Evolutionary conservation across 176 grass and related monocot genomes (phyloP).

Genomic region (Ensete glaucum): DNA sequence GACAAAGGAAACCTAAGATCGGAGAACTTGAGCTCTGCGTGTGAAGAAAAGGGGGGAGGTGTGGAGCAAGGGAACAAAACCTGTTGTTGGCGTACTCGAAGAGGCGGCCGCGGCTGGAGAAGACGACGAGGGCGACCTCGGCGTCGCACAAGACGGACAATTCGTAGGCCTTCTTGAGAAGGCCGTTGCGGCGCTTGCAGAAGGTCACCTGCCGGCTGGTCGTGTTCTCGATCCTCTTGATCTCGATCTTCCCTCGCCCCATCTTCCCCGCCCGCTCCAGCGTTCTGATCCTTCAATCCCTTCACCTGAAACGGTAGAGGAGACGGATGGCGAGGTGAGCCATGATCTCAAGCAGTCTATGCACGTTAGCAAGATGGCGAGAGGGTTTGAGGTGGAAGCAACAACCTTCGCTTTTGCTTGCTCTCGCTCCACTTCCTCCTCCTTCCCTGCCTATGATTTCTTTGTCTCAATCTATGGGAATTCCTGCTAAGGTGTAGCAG

Average conservation of each 20-base stretch:
- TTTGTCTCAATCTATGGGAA: neutral
- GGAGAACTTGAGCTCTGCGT: too few relatives aligned
- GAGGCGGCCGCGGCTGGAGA: conserved; percentile 88
- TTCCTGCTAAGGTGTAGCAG: neutral
- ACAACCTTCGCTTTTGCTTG: neutral
- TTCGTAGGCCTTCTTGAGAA: conserved; percentile 77
- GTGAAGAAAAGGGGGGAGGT: neutral
- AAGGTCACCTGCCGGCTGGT: conserved; percentile 73
- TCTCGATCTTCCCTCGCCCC: conserved; percentile 55
- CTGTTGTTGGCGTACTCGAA: conserved; percentile 96
- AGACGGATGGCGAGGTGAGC: too few relatives aligned
- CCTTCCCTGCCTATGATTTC: neutral
- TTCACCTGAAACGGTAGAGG: neutral
- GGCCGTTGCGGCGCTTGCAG: conserved; percentile 76
- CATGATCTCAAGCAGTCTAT: neutral
- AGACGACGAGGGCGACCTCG: conserved; percentile 66
- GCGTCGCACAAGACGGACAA: conserved; percentile 62
- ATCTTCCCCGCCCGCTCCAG: conserved; percentile 29
- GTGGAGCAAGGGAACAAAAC: conserved; percentile 10
- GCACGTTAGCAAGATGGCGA: neutral
- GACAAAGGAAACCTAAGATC: conserved; percentile 15
- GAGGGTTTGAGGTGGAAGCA: neutral
- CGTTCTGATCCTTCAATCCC: neutral
- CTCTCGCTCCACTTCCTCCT: neutral
- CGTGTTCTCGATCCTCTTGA: conserved; percentile 76